phyloP scores from a whole-genome alignment of 495 filamentous ascomycete genomes.

The Xylaria telfairii region DNA sequence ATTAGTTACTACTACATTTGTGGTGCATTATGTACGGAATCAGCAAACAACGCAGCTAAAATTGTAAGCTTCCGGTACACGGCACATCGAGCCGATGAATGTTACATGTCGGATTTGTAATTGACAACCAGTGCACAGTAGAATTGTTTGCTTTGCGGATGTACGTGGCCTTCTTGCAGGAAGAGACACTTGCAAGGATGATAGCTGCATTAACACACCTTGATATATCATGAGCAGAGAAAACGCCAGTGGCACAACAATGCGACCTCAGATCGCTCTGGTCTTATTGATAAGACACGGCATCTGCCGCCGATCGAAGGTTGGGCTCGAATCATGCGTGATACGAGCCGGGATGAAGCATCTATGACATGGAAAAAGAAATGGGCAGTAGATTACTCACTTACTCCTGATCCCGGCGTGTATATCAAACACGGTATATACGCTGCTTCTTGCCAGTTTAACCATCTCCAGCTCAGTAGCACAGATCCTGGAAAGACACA shows the following conservation, averaged over 20 bases:
- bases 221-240: background rate
- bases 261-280: background rate
- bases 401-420: background rate
- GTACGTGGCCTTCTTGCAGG: background rate
- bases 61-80: background rate
- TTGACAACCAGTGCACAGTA: no score
- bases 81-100: background rate
- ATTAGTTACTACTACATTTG: background rate
- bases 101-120: background rate
- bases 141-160: background rate
- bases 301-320: background rate
- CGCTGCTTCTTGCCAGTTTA: background rate
- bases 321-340: background rate
- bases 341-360: background rate
- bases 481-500: background rate
- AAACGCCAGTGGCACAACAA: background rate
- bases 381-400: background rate
- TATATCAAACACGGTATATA: background rate
- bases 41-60: background rate
- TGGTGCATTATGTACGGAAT: background rate
- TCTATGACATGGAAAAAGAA: background rate
- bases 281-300: background rate
- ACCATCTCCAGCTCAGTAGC: background rate
- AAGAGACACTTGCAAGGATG: constrained; percentile 8
- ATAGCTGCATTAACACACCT: constrained; percentile 11